Evolutionary conservation across 208 protist genomes (phyloP).

Genomic region (Hexamita inflata): DNA sequence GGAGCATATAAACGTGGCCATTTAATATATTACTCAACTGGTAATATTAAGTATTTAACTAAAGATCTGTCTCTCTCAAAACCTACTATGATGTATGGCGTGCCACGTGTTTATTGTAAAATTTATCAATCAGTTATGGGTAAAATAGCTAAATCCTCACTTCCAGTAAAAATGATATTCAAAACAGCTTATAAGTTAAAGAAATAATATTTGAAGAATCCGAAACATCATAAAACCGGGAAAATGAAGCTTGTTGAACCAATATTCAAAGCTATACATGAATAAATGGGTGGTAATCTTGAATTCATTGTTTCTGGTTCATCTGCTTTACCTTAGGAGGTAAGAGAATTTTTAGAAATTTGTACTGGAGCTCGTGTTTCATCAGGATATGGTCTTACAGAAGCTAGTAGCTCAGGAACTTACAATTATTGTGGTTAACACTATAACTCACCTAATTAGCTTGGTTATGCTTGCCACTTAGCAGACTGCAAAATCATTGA

Average conservation of each 20-base stretch:
- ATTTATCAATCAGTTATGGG: conserved; percentile 12
- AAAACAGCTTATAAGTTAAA: background rate
- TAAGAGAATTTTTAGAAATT: background rate
- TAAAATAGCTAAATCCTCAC: background rate
- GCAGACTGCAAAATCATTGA: conserved; percentile 9
- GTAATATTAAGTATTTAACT: conserved; percentile 8
- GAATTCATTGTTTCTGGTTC: conserved; percentile 18
- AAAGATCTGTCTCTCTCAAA: background rate
- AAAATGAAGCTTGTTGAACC: background rate
- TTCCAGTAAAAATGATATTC: background rate
- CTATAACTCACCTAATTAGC: too few species aligned
- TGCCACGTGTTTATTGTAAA: conserved; percentile 1
- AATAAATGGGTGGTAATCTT: background rate
- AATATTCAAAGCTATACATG: conserved; percentile 7
- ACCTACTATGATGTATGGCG: background rate
- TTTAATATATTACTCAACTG: conserved; percentile 11
- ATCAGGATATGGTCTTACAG: conserved; percentile 23
- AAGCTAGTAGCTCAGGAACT: background rate
- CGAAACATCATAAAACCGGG: background rate
- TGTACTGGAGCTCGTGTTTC: conserved; percentile 19
- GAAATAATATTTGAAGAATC: background rate
- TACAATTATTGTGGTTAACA: background rate
- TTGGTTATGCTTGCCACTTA: background rate
- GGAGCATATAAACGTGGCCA: background rate
- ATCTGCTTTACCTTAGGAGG: conserved; percentile 2